phyloP scores from a whole-genome alignment of 2,329 filamentous ascomycete species.

The Exophiala sideris region DNA sequence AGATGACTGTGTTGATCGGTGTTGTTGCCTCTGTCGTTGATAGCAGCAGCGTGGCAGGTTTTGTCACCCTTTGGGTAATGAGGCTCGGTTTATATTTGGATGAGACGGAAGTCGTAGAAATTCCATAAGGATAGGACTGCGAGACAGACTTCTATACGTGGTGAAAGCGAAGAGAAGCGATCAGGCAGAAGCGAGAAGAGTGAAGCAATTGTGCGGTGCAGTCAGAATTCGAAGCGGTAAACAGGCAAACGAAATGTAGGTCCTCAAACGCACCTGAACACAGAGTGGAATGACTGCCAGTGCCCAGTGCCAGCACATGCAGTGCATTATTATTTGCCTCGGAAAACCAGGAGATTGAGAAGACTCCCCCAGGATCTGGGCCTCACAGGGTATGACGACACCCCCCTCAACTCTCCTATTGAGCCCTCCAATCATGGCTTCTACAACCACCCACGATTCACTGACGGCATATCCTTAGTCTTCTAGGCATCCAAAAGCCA shows the following conservation, averaged over 20 bases:
- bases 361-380: too few relatives aligned
- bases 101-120: slow-evolving; percentile 19
- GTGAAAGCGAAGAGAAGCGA: not conserved
- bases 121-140: slow-evolving; percentile 20
- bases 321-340: not conserved
- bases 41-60: not conserved
- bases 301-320: slow-evolving; percentile 11
- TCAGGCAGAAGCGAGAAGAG: not conserved
- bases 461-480: too few relatives aligned
- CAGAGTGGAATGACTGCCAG: not conserved
- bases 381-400: too few relatives aligned
- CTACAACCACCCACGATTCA: too few relatives aligned
- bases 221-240: not conserved
- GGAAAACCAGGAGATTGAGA: too few relatives aligned
- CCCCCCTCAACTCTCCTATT: too few relatives aligned
- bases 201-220: not conserved
- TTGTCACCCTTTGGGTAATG: slow-evolving; percentile 25
- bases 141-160: not conserved
- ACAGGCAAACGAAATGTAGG: too few relatives aligned
- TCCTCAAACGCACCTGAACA: too few relatives aligned
- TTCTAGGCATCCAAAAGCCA: too few relatives aligned
- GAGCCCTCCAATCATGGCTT: too few relatives aligned
- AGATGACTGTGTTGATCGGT: not conserved
- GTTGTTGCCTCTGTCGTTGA: too few relatives aligned
- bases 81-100: slow-evolving; percentile 19